Conservation (phyloP, 2,329 filamentous ascomycete genomes). For the Colletotrichum neosansevieriae region DNA sequence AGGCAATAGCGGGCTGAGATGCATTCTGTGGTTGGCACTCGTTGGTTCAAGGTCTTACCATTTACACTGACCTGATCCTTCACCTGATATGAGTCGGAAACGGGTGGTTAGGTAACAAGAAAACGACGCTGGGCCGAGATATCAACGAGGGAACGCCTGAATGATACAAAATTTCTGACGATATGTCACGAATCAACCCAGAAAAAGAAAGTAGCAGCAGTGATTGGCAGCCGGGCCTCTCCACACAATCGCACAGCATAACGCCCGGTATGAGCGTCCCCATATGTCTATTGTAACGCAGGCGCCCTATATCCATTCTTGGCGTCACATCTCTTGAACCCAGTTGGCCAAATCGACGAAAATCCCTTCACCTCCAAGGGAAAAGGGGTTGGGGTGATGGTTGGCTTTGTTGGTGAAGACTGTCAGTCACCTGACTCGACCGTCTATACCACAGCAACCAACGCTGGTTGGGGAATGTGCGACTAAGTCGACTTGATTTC, state of each 20-base stretch:
- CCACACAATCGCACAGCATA: not conserved
- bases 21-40: too few species aligned
- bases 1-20: too few species aligned
- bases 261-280: not conserved
- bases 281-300: not conserved
- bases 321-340: not conserved
- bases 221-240: not conserved
- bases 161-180: too few species aligned
- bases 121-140: not conserved
- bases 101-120: too few species aligned
- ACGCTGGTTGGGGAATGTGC: too few species aligned
- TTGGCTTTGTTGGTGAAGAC: not conserved
- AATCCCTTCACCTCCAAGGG: not conserved
- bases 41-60: too few species aligned
- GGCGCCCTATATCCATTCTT: not conserved
- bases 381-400: not conserved
- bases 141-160: not conserved
- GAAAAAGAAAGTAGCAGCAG: not conserved
- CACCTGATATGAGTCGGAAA: too few species aligned
- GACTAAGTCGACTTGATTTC: too few species aligned
- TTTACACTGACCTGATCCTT: too few species aligned
- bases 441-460: not conserved
- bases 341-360: not conserved
- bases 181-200: not conserved
- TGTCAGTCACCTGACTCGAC: conserved; percentile 17